Conservation (phyloP, 1,139 yeast genomes). For the Nakaseomyces nivariensis region DNA sequence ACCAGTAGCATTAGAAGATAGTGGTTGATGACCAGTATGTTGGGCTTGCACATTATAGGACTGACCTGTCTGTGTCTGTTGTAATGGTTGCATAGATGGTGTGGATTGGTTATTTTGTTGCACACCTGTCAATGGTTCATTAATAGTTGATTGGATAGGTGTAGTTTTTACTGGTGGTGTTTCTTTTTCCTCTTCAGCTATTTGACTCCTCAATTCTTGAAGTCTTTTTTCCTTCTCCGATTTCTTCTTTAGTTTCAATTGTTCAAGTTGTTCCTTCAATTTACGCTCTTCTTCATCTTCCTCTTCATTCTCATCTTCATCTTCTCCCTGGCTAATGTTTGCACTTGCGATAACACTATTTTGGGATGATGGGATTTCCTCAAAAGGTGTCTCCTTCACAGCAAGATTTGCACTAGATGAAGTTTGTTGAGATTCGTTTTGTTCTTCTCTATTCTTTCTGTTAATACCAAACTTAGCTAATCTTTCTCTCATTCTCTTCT, state of each 20-base stretch:
- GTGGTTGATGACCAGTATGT: slow-evolving; percentile 1
- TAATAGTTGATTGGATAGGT: not conserved
- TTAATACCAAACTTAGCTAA: slow-evolving; percentile 76
- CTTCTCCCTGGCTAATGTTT: slow-evolving; percentile 9
- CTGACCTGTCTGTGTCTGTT: not conserved
- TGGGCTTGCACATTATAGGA: not conserved
- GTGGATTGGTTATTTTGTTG: slow-evolving; percentile 4
- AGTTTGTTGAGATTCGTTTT: slow-evolving; percentile 5
- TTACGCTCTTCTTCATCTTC: slow-evolving; percentile 34
- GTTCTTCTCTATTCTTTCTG: slow-evolving; percentile 28
- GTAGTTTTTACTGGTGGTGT: slow-evolving; percentile 13
- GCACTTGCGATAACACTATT: not conserved
- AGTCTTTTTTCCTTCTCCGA: slow-evolving; percentile 31
- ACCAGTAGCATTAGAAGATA: slow-evolving; percentile 1
- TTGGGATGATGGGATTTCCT: not conserved
- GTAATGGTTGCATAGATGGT: not conserved
- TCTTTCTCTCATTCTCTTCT: slow-evolving; percentile 79
- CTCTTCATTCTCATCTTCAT: slow-evolving; percentile 28
- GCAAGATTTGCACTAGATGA: not conserved
- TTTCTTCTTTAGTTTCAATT: slow-evolving; percentile 49
- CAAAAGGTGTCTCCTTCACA: slow-evolving; percentile 2
- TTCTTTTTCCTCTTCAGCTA: slow-evolving; percentile 35
- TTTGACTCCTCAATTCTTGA: slow-evolving; percentile 29
- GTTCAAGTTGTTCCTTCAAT: slow-evolving; percentile 29
- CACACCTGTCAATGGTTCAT: slow-evolving; percentile 18